Evolutionary conservation across 2,329 filamentous ascomycete species (phyloP).

Genomic region (Phialophora verrucosa): DNA sequence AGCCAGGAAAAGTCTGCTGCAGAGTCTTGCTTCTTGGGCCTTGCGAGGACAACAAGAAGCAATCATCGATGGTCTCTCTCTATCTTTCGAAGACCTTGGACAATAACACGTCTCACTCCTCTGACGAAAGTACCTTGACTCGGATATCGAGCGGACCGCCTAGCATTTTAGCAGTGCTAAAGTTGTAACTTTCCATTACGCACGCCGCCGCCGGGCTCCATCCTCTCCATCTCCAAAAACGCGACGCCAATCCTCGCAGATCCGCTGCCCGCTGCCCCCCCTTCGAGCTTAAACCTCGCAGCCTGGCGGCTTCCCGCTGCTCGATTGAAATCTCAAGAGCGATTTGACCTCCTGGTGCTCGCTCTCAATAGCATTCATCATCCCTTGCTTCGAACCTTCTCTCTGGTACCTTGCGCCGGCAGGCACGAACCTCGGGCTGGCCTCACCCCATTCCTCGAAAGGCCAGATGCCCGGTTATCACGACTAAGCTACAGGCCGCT

Average conservation of each 20-base stretch:
- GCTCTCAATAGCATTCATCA: background rate
- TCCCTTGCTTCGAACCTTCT: conserved; percentile 15
- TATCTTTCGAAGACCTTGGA: background rate
- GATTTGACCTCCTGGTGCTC: background rate
- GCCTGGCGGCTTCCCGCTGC: conserved; percentile 8
- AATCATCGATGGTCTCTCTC: background rate
- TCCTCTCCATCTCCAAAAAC: conserved; percentile 21
- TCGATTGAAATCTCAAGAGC: background rate
- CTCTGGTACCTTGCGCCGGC: conserved; percentile 4
- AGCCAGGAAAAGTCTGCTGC: conserved; percentile 14
- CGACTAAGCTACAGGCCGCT: conserved; percentile 10
- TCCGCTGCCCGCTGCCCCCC: conserved; percentile 21
- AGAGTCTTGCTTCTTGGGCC: background rate
- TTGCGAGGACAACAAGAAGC: background rate
- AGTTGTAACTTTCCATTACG: conserved; percentile 8
- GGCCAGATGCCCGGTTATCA: conserved; percentile 9
- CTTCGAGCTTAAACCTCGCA: conserved; percentile 13
- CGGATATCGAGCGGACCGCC: conserved; percentile 28
- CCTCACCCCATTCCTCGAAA: conserved; percentile 18
- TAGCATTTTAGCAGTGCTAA: conserved; percentile 3
- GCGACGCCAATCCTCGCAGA: conserved; percentile 27
- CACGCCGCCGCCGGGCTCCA: conserved; percentile 17
- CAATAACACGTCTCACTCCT: background rate
- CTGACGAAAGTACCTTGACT: conserved; percentile 14
- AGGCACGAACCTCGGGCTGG: conserved; percentile 19